These are phyloP conservation scores for Dendrobium chrysotoxum DNA, from an alignment of 106 monocot genomes.

Conservation along the genomic window DNA sequence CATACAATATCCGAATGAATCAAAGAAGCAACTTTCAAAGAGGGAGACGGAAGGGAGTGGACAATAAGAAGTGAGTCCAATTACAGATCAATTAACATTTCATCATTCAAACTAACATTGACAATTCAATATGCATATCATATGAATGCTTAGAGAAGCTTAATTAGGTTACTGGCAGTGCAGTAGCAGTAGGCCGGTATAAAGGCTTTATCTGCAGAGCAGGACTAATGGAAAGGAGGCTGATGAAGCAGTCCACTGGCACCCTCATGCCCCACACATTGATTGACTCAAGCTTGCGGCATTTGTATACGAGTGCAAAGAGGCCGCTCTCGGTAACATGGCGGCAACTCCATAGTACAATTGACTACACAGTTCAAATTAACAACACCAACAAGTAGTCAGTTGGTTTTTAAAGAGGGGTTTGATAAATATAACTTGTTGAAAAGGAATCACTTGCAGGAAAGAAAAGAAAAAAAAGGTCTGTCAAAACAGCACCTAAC, in stretches of 20 bases:
- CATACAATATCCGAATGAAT: background rate
- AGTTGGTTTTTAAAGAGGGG: no score
- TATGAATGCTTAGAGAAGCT: slow-evolving; percentile 1
- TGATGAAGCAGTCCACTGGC: slow-evolving; percentile 43
- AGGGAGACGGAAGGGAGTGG: no score
- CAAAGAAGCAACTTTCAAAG: background rate
- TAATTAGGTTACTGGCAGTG: slow-evolving; percentile 19
- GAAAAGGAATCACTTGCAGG: no score
- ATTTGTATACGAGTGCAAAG: slow-evolving; percentile 52
- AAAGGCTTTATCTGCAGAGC: slow-evolving; percentile 68
- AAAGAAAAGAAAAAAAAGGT: no score
- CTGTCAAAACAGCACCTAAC: no score
- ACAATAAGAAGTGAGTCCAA: no score
- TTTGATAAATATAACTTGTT: no score
- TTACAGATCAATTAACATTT: no score
- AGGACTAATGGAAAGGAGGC: slow-evolving; percentile 65
- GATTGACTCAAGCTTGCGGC: slow-evolving; percentile 62
- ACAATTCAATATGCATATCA: background rate
- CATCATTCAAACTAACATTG: no score
- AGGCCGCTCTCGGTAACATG: slow-evolving; percentile 64
- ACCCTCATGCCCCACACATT: slow-evolving; percentile 83
- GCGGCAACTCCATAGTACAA: slow-evolving; percentile 74
- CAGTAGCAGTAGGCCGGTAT: slow-evolving; percentile 10
- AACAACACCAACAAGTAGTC: background rate
- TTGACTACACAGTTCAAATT: slow-evolving; percentile 25